Conservation (phyloP, 139 green algal species). For the Picochlorum sp. region DNA sequence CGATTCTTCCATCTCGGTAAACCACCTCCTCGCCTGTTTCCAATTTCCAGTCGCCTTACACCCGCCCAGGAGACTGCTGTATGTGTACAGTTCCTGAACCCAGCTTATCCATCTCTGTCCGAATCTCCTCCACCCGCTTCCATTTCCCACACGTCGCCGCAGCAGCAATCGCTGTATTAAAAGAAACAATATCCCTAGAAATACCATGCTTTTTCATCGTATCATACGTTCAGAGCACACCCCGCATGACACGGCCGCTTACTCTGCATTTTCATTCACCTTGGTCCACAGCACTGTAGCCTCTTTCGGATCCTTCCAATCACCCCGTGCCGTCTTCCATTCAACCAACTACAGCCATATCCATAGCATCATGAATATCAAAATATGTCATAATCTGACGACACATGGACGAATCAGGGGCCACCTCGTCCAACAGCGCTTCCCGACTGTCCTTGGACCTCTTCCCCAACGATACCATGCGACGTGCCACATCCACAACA, state of each 20-base stretch:
- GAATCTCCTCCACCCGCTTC: slow-evolving; percentile 18
- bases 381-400: slow-evolving; percentile 20
- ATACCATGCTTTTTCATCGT: slow-evolving; percentile 23
- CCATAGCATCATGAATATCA: slow-evolving; percentile 10
- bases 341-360: slow-evolving; percentile 14
- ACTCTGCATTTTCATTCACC: slow-evolving; percentile 37
- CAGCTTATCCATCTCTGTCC: slow-evolving; percentile 24
- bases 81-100: slow-evolving; percentile 68
- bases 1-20: slow-evolving; percentile 25
- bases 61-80: slow-evolving; percentile 61
- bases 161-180: slow-evolving; percentile 40
- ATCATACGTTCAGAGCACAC: slow-evolving; percentile 36
- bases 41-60: slow-evolving; percentile 61
- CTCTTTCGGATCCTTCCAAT: not conserved
- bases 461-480: not conserved
- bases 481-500: slow-evolving; percentile 6
- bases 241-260: not conserved
- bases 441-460: not conserved
- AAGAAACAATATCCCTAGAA: slow-evolving; percentile 31
- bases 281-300: slow-evolving; percentile 22
- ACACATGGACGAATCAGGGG: not conserved
- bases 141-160: slow-evolving; percentile 25
- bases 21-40: slow-evolving; percentile 48
- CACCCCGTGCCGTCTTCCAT: not conserved
- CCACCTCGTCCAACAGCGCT: slow-evolving; percentile 7